phyloP scores from a whole-genome alignment of 371 early-diverging fungal species.

The Conidiobolus incongruus region DNA sequence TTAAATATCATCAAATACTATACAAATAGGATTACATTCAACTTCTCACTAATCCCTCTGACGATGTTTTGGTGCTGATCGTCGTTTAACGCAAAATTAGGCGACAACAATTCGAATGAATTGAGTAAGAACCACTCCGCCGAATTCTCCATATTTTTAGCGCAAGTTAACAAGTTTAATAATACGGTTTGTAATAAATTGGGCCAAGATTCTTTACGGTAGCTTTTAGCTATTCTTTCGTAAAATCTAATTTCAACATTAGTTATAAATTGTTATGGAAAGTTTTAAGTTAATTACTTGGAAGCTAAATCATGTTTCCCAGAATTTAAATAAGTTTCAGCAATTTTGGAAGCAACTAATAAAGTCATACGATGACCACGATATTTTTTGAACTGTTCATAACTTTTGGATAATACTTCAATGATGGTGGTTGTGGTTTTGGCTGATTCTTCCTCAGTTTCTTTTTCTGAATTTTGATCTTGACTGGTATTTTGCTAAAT shows the following conservation, averaged over 20 bases:
- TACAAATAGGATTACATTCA: too few species aligned
- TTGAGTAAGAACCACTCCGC: conserved; percentile 40
- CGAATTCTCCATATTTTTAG: conserved; percentile 26
- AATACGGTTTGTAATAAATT: conserved; percentile 40
- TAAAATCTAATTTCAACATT: conserved; percentile 27
- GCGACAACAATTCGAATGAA: conserved; percentile 38
- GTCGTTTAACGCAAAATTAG: not conserved
- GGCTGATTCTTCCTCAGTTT: conserved; percentile 18
- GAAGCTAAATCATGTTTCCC: conserved; percentile 67
- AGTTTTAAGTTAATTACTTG: conserved; percentile 15
- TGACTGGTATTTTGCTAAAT: too few species aligned
- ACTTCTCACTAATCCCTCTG: too few species aligned
- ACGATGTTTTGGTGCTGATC: too few species aligned
- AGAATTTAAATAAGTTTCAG: conserved; percentile 47
- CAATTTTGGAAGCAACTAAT: conserved; percentile 69
- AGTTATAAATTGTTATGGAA: not conserved
- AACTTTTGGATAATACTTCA: conserved; percentile 62
- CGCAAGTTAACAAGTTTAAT: conserved; percentile 40
- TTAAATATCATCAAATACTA: too few species aligned
- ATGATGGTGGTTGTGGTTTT: conserved; percentile 42
- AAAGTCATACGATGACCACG: conserved; percentile 56
- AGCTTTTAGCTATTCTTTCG: conserved; percentile 68
- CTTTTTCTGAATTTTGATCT: not conserved
- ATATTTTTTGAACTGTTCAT: conserved; percentile 62
- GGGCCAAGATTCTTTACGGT: conserved; percentile 67